Conservation (phyloP, 164 flowering plant genomes). For the Cinnamomum micranthum region DNA sequence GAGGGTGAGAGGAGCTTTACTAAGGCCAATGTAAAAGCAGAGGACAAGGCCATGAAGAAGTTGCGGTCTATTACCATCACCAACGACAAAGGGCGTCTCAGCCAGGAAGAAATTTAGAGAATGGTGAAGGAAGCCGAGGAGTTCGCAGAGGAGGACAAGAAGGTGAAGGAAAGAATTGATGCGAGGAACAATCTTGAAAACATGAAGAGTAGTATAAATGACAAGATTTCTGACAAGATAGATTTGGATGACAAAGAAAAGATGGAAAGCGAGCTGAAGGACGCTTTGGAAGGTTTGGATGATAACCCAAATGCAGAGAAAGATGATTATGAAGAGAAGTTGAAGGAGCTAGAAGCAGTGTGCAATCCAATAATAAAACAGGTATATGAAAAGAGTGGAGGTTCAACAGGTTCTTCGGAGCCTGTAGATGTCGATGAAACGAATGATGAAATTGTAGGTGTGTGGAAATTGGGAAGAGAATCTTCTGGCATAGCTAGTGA, state of each 20-base stretch:
- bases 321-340: constrained; percentile 50
- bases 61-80: constrained; percentile 40
- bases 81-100: constrained; percentile 49
- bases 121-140: constrained; percentile 54
- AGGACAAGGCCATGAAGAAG: constrained; percentile 44
- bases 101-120: constrained; percentile 48
- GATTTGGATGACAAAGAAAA: constrained; percentile 48
- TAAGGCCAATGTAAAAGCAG: constrained; percentile 52
- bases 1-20: constrained; percentile 58
- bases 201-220: constrained; percentile 46
- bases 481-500: too few species aligned
- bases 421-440: constrained; percentile 31
- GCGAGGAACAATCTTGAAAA: constrained; percentile 50
- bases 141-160: constrained; percentile 49
- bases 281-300: constrained; percentile 54
- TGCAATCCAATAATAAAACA: constrained; percentile 46
- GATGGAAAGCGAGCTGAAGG: constrained; percentile 43
- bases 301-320: constrained; percentile 49
- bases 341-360: constrained; percentile 51
- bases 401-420: constrained; percentile 8
- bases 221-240: constrained; percentile 24
- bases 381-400: constrained; percentile 41
- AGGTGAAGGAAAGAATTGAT: constrained; percentile 42
- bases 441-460: constrained; percentile 38
- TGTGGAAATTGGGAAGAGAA: too few species aligned